Percentiles rank a stretch among this genome's conserved stretches.
Evolutionary conservation across 331 rosid species (phyloP).

Genomic region (Ulmus americana): DNA sequence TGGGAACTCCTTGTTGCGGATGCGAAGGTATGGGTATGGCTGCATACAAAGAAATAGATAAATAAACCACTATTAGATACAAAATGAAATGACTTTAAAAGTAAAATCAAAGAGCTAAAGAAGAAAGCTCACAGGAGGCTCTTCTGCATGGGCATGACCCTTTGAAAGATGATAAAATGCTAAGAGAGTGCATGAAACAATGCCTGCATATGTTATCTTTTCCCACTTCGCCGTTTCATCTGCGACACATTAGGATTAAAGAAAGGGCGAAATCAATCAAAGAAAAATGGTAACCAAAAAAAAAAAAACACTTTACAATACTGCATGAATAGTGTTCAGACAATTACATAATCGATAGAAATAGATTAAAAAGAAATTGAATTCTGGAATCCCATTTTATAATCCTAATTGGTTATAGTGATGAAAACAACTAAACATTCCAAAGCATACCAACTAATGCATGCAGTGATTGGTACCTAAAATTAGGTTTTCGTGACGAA

Average conservation of each 20-base stretch:
- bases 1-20: slow-evolving; percentile 98
- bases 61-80: background rate
- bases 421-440: background rate
- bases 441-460: background rate
- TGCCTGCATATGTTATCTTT: slow-evolving; percentile 82
- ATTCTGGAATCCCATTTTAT: background rate
- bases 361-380: background rate
- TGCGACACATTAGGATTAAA: slow-evolving; percentile 16
- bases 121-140: slow-evolving; percentile 66
- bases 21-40: slow-evolving; percentile 69
- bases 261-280: slow-evolving; percentile 6
- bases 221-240: slow-evolving; percentile 96
- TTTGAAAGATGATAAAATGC: slow-evolving; percentile 51
- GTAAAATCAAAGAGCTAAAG: slow-evolving; percentile 5
- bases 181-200: slow-evolving; percentile 51
- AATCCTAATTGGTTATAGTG: background rate
- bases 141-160: slow-evolving; percentile 74
- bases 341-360: background rate
- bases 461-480: background rate
- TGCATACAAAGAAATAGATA: slow-evolving; percentile 24
- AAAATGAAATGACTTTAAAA: background rate
- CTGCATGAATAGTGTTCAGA: background rate
- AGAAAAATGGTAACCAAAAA: background rate
- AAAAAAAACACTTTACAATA: background rate
- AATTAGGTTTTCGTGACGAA: background rate